A percentile compares a stretch with the other conserved stretches of the same genome.
phyloP scores from a whole-genome alignment of 2,329 filamentous ascomycete genomes.

The Chaetomium sp. region DNA sequence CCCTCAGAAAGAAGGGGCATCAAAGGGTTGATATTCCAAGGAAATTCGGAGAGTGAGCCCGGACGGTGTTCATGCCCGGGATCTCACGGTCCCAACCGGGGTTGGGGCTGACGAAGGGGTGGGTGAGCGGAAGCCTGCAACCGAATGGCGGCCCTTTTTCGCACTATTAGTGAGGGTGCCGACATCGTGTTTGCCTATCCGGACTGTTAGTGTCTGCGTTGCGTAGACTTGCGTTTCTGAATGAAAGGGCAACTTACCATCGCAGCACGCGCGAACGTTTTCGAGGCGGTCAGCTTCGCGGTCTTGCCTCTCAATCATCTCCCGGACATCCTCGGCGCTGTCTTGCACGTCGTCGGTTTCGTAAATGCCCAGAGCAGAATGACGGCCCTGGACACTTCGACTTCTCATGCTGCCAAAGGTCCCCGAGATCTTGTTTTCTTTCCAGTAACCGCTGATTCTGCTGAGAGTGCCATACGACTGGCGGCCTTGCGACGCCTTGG shows the following conservation, averaged over 20 bases:
- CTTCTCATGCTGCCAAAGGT: conserved; percentile 58
- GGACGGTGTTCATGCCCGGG: conserved; percentile 33
- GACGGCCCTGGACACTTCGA: conserved; percentile 50
- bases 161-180: conserved; percentile 56
- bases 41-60: conserved; percentile 22
- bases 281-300: conserved; percentile 78
- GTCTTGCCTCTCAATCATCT: conserved; percentile 78
- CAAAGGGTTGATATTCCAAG: conserved; percentile 28
- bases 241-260: conserved; percentile 65
- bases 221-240: neutral
- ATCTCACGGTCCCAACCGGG: conserved; percentile 35
- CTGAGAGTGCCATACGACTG: conserved; percentile 53
- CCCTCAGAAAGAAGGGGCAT: conserved; percentile 15
- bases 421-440: conserved; percentile 50
- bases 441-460: conserved; percentile 64
- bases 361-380: conserved; percentile 47
- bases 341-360: conserved; percentile 66
- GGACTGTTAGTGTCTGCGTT: conserved; percentile 31
- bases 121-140: conserved; percentile 39
- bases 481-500: conserved; percentile 40
- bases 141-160: conserved; percentile 49
- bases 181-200: conserved; percentile 74
- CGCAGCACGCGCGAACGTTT: conserved; percentile 95
- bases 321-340: conserved; percentile 79
- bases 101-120: conserved; percentile 35